A percentile compares a stretch with the other conserved stretches of the same genome.
Evolutionary conservation across 345 rosid species (phyloP).

Genomic region (Dimocarpus longan): DNA sequence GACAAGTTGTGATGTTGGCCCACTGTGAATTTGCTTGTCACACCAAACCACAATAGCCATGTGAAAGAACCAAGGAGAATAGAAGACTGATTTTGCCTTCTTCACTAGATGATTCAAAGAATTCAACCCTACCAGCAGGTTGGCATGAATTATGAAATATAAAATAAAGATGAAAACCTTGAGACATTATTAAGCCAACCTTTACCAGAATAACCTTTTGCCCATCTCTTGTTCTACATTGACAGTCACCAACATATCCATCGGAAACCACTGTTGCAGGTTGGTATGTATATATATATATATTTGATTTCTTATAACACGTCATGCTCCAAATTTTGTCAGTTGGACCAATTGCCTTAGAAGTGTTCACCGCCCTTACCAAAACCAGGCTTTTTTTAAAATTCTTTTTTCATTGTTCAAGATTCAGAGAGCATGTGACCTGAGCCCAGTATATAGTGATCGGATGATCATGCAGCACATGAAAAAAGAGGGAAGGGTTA

Average conservation of each 20-base stretch:
- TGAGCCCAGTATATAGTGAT: no score
- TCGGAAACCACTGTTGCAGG: constrained; percentile 16
- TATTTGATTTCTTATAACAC: neutral
- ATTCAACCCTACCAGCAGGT: neutral
- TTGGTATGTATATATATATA: no score
- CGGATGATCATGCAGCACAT: no score
- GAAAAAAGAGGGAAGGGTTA: no score
- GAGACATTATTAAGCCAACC: constrained; percentile 32
- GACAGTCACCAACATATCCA: neutral
- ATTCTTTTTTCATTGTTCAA: no score
- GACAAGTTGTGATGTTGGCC: no score
- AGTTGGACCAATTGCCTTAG: constrained; percentile 7
- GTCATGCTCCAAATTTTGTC: constrained; percentile 7
- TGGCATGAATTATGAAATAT: neutral
- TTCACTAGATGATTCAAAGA: constrained; percentile 9
- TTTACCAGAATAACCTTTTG: constrained; percentile 11
- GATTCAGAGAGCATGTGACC: no score
- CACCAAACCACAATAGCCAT: no score
- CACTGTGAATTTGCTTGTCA: no score
- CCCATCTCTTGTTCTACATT: neutral
- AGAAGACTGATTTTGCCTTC: neutral
- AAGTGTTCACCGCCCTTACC: constrained; percentile 9
- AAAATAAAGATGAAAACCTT: neutral
- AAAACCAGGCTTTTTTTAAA: neutral
- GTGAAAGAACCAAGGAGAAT: no score